Conservation (phyloP, 2,329 filamentous ascomycete genomes). For the Aspergillus carbonarius region DNA sequence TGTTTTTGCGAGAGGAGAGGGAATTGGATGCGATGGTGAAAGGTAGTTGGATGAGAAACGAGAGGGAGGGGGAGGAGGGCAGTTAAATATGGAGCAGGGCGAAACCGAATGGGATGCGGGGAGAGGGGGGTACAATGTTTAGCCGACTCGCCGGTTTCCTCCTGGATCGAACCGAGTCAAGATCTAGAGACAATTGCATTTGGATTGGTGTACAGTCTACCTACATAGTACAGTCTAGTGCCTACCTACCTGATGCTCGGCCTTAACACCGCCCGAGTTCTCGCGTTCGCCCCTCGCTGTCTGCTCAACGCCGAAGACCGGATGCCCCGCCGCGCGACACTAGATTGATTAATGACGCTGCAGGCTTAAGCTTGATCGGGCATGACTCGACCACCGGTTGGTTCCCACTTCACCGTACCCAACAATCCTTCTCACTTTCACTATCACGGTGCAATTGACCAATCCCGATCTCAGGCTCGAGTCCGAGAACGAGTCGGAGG, state of each 20-base stretch:
- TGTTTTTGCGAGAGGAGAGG: background rate
- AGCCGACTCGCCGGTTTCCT: background rate
- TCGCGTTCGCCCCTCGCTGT: background rate
- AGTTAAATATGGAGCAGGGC: background rate
- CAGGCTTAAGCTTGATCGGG: too few relatives aligned
- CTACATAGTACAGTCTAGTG: too few relatives aligned
- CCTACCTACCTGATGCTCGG: background rate
- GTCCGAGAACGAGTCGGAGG: background rate
- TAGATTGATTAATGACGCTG: too few relatives aligned
- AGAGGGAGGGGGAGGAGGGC: background rate
- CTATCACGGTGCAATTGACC: too few relatives aligned
- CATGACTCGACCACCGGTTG: too few relatives aligned
- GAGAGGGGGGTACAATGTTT: background rate
- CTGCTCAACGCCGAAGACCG: background rate
- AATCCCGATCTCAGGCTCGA: background rate
- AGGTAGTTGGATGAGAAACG: background rate
- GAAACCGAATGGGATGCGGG: constrained; percentile 2
- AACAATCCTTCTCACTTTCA: too few relatives aligned
- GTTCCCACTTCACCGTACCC: too few relatives aligned
- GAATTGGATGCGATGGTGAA: background rate
- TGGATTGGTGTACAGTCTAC: too few relatives aligned
- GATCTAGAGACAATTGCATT: background rate
- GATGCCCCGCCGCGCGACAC: background rate
- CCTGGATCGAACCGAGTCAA: background rate
- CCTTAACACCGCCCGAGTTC: background rate